Evolutionary conservation across 139 green algal genomes (phyloP).

Genomic region (Raphidocelis subcapitata): DNA sequence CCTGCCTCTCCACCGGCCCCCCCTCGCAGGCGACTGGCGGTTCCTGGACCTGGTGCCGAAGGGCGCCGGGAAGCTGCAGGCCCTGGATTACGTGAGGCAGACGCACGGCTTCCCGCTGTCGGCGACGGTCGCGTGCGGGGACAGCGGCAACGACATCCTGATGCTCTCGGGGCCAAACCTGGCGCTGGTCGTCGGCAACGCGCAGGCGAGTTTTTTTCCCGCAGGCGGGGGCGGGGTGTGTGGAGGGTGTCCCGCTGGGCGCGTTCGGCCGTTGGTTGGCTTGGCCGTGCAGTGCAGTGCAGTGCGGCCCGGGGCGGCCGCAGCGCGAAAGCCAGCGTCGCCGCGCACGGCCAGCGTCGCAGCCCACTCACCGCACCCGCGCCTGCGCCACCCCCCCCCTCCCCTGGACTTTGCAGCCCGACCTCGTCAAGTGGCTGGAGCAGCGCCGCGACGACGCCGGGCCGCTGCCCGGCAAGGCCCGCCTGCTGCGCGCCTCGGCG

Average conservation of each 20-base stretch:
- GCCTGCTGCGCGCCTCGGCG: slow-evolving; percentile 21
- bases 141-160: slow-evolving; percentile 92
- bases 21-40: slow-evolving; percentile 37
- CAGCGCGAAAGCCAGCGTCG: too few species aligned
- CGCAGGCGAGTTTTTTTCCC: slow-evolving; percentile 57
- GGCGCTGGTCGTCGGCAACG: slow-evolving; percentile 81
- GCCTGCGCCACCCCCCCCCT: not conserved
- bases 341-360: too few species aligned
- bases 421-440: slow-evolving; percentile 61
- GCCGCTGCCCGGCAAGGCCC: slow-evolving; percentile 7
- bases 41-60: slow-evolving; percentile 84
- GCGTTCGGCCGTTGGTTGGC: too few species aligned
- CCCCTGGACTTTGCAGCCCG: slow-evolving; percentile 16
- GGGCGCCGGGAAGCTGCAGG: slow-evolving; percentile 78
- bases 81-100: slow-evolving; percentile 76
- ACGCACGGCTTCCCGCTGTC: slow-evolving; percentile 57
- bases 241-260: too few species aligned
- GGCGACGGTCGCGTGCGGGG: slow-evolving; percentile 82
- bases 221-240: too few species aligned
- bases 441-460: slow-evolving; percentile 15
- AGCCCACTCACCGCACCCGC: too few species aligned
- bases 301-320: slow-evolving; percentile 10
- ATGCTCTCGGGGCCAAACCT: slow-evolving; percentile 82
- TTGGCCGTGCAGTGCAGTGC: slow-evolving; percentile 1
- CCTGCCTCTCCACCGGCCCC: too few species aligned